A percentile compares a stretch with the other conserved stretches of the same genome.
phyloP scores from a whole-genome alignment of 352 stramenopile genomes.

The Globisporangium sylvaticum region DNA sequence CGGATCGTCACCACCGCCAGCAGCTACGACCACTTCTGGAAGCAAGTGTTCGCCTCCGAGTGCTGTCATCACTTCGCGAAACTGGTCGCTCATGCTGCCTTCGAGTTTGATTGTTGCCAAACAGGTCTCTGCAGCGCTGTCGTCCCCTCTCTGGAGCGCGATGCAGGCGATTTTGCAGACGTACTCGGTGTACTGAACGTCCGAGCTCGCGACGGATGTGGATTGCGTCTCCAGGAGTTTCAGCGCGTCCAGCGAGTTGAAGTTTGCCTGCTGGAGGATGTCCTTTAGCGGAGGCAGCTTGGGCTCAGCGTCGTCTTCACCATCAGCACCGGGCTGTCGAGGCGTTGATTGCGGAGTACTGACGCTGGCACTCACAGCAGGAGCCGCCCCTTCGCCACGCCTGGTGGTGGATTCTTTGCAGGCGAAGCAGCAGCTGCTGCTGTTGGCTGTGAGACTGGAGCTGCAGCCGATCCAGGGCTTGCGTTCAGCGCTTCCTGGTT shows the following conservation, averaged over 20 bases:
- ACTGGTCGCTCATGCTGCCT: constrained; percentile 32
- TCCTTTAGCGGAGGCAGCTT: constrained; percentile 31
- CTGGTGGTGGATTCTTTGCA: not conserved
- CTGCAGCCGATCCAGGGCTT: not conserved
- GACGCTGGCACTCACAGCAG: not conserved
- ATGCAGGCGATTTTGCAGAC: constrained; percentile 31
- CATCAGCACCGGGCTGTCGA: constrained; percentile 10
- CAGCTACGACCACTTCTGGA: constrained; percentile 14
- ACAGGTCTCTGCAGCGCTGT: constrained; percentile 23
- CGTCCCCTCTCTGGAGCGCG: constrained; percentile 15
- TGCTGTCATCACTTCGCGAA: constrained; percentile 26
- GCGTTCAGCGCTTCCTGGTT: constrained; percentile 2
- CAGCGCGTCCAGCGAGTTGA: constrained; percentile 29
- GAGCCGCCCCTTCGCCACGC: not conserved
- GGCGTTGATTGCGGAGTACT: constrained; percentile 14
- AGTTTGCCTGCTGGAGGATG: constrained; percentile 32
- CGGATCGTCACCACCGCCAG: not conserved
- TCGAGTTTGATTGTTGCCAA: constrained; percentile 41
- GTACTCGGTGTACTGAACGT: constrained; percentile 28
- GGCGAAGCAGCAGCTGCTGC: not conserved
- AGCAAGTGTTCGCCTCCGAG: constrained; percentile 34
- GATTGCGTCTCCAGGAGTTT: constrained; percentile 20
- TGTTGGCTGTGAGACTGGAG: not conserved
- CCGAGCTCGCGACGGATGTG: not conserved
- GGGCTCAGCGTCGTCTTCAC: not conserved